Percentiles rank a stretch among this genome's conserved stretches.
Conservation (phyloP, 2,329 filamentous ascomycete species). For the Pyrenochaeta sp. region DNA sequence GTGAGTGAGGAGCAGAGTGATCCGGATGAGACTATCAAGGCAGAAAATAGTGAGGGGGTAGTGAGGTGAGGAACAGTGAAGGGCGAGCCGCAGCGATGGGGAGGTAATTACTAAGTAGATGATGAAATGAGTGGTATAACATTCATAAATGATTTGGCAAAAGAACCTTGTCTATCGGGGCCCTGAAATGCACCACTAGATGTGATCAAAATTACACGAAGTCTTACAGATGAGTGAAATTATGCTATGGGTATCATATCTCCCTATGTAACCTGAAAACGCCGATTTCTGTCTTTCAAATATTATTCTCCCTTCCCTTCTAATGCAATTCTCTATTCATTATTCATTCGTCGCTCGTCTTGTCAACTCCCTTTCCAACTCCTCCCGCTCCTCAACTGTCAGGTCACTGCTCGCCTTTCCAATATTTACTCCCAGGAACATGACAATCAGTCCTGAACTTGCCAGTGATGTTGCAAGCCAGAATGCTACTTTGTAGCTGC, state of each 20-base stretch:
- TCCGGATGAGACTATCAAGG: background rate
- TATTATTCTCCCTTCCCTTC: too few relatives aligned
- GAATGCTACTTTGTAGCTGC: conserved; percentile 50
- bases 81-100: background rate
- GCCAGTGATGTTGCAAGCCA: conserved; percentile 46
- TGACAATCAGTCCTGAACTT: conserved; percentile 39
- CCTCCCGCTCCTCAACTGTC: conserved; percentile 42
- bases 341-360: conserved; percentile 22
- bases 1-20: background rate
- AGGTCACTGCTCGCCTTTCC: conserved; percentile 48
- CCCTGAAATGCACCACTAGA: too few relatives aligned
- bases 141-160: too few relatives aligned
- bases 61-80: background rate
- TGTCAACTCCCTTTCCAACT: conserved; percentile 41
- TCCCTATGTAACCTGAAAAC: too few relatives aligned
- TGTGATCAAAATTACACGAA: too few relatives aligned
- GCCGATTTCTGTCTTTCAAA: too few relatives aligned
- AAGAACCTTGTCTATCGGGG: too few relatives aligned
- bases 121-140: too few relatives aligned
- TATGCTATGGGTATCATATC: too few relatives aligned
- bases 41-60: background rate
- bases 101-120: too few relatives aligned
- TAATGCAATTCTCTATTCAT: background rate
- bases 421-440: conserved; percentile 49
- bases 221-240: too few relatives aligned